Evolutionary conservation across 805 yeast species (phyloP), one percentile per base, ranked within the genome.

Genomic region (Kuraishia borneana): DNA sequence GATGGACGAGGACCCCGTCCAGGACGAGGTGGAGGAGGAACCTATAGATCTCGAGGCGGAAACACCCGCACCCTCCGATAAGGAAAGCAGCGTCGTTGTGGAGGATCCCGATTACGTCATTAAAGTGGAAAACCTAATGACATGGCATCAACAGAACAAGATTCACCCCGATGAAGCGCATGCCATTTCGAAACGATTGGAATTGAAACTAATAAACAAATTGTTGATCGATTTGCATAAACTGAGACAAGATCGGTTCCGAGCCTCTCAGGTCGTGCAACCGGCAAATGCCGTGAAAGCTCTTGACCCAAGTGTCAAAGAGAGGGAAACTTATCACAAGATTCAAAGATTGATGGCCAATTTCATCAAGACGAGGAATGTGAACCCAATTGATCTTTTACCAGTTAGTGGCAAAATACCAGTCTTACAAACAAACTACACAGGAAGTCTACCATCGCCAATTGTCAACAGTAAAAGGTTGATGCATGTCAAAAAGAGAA

Each of bases 361-460:
- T 38, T 65, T 45, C 41, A 46, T 53, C 14, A 42, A 43, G 18
- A 35, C 43, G 17, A 51, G 50, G 21, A 39, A 50, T 27, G 26
- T 58, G 8, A 46, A 48, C 6, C 64, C 65, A 8, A 25, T 20
- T 6, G 53, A 51, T 19, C 32, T 61, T 61, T 60, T 48, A 36
- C 28, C 64, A 32, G 41, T 67, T 37, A 42, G 53, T 50, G 5
- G 53, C 46, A 40, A 56, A 45, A 18, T 88, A 31, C 94, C 95
- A 1, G 77, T 82, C 1, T 64, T 82, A 37, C 75, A 75, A 49
- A 70, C 76, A 18, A 83, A 78, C 42, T 87, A 83, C 48, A 59
- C 70, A 25, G 96, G 96, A 31, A 68, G 80, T 1, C 64, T 88
- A 47, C 96, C 96, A 1, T 81, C 83, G 2, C 58, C 67, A 10